Evolutionary conservation across 192 early-diverging fungal genomes (phyloP).

Genomic region (Coemansia sp.): DNA sequence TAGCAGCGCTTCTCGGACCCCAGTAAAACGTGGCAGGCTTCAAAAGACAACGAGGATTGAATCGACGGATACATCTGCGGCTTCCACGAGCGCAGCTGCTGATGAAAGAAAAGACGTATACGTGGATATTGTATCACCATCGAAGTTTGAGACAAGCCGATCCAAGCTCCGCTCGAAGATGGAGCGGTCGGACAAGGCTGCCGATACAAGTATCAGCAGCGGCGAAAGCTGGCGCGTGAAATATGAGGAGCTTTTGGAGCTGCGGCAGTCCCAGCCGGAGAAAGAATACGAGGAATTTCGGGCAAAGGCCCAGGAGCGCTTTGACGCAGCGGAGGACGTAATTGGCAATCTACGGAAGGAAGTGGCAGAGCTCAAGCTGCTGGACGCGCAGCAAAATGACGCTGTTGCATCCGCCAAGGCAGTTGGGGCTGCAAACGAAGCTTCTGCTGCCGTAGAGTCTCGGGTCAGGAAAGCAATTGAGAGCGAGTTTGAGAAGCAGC

Average conservation of each 20-base stretch:
- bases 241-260: slow-evolving; percentile 41
- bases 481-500: slow-evolving; percentile 44
- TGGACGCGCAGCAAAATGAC: slow-evolving; percentile 11
- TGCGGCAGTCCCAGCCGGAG: slow-evolving; percentile 44
- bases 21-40: slow-evolving; percentile 22
- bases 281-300: slow-evolving; percentile 35
- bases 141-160: slow-evolving; percentile 40
- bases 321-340: slow-evolving; percentile 34
- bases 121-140: slow-evolving; percentile 45
- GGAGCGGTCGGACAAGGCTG: neutral
- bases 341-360: slow-evolving; percentile 42
- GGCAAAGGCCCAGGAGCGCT: slow-evolving; percentile 33
- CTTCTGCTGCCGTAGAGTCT: slow-evolving; percentile 1
- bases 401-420: neutral
- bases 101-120: slow-evolving; percentile 4
- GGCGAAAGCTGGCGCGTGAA: slow-evolving; percentile 38
- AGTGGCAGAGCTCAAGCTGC: slow-evolving; percentile 18
- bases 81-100: neutral
- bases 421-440: slow-evolving; percentile 1
- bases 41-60: slow-evolving; percentile 1
- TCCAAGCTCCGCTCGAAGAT: slow-evolving; percentile 12
- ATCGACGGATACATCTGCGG: neutral
- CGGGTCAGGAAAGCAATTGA: slow-evolving; percentile 13
- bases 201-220: slow-evolving; percentile 6
- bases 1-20: neutral